Conservation (phyloP, 1,284 basidiomycete genomes). For the Cryptococcus wingfieldii region DNA sequence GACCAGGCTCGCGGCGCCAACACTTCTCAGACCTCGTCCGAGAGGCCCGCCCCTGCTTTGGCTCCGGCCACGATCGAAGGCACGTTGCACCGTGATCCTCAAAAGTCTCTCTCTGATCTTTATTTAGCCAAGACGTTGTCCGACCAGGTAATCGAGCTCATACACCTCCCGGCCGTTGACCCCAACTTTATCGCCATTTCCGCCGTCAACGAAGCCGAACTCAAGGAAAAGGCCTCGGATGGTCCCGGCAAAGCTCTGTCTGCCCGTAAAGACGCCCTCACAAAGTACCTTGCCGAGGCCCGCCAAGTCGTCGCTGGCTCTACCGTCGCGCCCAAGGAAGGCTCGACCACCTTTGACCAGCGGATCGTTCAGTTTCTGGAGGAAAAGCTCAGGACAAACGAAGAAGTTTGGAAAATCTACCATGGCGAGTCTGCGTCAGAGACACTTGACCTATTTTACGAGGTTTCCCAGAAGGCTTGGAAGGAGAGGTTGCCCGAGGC, state of each 20-base stretch:
- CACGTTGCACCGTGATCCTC: constrained; percentile 13
- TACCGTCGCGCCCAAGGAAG: constrained; percentile 48
- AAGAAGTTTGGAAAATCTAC: constrained; percentile 45
- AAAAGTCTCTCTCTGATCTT: background rate
- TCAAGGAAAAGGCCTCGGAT: constrained; percentile 33
- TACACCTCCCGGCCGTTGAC: constrained; percentile 56
- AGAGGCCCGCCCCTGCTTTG: constrained; percentile 68
- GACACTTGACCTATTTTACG: constrained; percentile 43
- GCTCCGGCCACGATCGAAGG: constrained; percentile 76
- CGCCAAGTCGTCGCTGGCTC: constrained; percentile 51
- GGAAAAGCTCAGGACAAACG: constrained; percentile 46
- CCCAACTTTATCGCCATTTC: constrained; percentile 52
- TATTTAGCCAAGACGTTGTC: constrained; percentile 51
- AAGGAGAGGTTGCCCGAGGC: constrained; percentile 51
- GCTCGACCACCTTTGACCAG: constrained; percentile 30
- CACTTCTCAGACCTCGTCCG: constrained; percentile 57
- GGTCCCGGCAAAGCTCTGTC: constrained; percentile 50
- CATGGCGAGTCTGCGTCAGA: constrained; percentile 32
- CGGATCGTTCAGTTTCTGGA: constrained; percentile 47
- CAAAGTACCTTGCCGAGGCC: constrained; percentile 54
- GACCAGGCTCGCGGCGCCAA: constrained; percentile 70
- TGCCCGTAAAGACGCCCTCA: constrained; percentile 57
- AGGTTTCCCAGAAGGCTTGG: constrained; percentile 51
- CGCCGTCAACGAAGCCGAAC: constrained; percentile 41
- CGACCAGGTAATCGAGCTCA: constrained; percentile 61